Conservation (phyloP, 441 rosid genomes). For the Populus hybrid region DNA sequence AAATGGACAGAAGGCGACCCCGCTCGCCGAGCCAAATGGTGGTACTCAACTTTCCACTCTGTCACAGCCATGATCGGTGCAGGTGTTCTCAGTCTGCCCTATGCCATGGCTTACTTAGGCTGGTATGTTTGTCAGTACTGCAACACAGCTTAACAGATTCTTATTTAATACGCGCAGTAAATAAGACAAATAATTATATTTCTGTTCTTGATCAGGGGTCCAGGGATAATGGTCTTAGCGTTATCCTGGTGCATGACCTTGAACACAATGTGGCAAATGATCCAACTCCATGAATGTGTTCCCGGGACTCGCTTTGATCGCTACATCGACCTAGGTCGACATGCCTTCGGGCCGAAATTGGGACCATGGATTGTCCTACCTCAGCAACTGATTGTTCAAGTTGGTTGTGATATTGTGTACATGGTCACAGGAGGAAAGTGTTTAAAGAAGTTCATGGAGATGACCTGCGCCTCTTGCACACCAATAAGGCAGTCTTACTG, state of each 20-base stretch:
- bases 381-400: slow-evolving; percentile 89
- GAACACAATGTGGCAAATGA: slow-evolving; percentile 96
- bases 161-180: not conserved
- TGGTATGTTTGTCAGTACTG: slow-evolving; percentile 42
- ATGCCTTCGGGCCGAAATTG: slow-evolving; percentile 75
- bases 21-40: slow-evolving; percentile 83
- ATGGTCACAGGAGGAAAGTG: slow-evolving; percentile 98
- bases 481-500: slow-evolving; percentile 77
- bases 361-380: slow-evolving; percentile 94
- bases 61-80: slow-evolving; percentile 99
- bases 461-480: slow-evolving; percentile 66
- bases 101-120: slow-evolving; percentile 95
- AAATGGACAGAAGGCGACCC: slow-evolving; percentile 66
- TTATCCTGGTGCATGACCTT: slow-evolving; percentile 83
- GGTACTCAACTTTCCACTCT: slow-evolving; percentile 90
- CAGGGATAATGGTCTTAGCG: slow-evolving; percentile 61
- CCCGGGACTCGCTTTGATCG: slow-evolving; percentile 89
- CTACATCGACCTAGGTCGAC: slow-evolving; percentile 73
- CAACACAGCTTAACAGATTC: not conserved
- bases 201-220: slow-evolving; percentile 56
- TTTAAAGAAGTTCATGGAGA: slow-evolving; percentile 77
- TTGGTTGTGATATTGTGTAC: slow-evolving; percentile 85
- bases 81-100: slow-evolving; percentile 91
- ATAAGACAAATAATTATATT: not conserved
- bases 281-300: slow-evolving; percentile 84